Evolutionary conservation across 352 stramenopile species (phyloP).

Genomic region (Phytophthora pini): DNA sequence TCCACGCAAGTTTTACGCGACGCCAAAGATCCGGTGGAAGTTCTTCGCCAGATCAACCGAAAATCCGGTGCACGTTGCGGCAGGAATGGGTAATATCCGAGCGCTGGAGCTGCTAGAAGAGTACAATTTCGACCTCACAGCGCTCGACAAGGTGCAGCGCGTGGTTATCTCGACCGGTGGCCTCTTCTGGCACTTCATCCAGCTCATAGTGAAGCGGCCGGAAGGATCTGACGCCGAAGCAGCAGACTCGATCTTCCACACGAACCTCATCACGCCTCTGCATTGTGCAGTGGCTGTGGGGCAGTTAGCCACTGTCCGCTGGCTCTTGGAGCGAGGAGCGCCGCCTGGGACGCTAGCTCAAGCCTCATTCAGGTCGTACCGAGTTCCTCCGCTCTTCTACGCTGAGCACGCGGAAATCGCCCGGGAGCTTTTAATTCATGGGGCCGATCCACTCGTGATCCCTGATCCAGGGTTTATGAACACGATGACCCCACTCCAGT

Average conservation of each 20-base stretch:
- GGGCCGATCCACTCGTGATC: constrained; percentile 65
- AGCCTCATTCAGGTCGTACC: constrained; percentile 61
- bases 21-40: constrained; percentile 48
- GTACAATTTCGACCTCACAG: constrained; percentile 58
- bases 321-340: constrained; percentile 55
- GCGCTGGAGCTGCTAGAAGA: constrained; percentile 58
- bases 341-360: constrained; percentile 41
- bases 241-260: constrained; percentile 71
- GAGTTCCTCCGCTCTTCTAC: constrained; percentile 68
- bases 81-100: constrained; percentile 60
- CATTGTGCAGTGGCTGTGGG: constrained; percentile 71
- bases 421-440: constrained; percentile 50
- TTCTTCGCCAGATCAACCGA: constrained; percentile 60
- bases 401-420: constrained; percentile 66
- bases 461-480: constrained; percentile 79
- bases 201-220: constrained; percentile 49
- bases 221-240: constrained; percentile 40
- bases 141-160: constrained; percentile 73
- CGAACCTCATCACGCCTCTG: constrained; percentile 68
- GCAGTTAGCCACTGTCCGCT: constrained; percentile 63
- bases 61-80: constrained; percentile 77
- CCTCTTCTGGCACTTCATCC: constrained; percentile 73
- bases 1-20: constrained; percentile 49
- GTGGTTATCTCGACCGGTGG: constrained; percentile 68
- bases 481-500: constrained; percentile 73